Evolutionary conservation across 225 moss, liverwort and hornwort genomes (phyloP).

Genomic region (Neckera pumila): DNA sequence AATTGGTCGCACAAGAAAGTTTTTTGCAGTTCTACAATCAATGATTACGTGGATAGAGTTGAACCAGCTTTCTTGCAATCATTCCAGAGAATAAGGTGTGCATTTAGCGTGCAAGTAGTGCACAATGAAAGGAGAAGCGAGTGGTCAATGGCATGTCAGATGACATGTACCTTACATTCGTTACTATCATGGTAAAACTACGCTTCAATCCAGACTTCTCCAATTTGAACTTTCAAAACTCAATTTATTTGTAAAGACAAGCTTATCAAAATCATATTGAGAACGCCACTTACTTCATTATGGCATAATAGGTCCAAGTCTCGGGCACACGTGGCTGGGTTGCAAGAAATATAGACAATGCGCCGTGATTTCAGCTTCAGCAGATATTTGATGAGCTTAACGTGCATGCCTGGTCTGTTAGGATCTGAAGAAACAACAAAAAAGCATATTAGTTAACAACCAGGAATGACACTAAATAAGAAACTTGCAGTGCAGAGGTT

Average conservation of each 20-base stretch:
- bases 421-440: conserved; percentile 48
- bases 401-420: conserved; percentile 93
- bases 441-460: not conserved
- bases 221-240: not conserved
- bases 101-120: not conserved
- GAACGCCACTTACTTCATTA: conserved; percentile 31
- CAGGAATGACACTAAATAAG: not conserved
- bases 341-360: conserved; percentile 95
- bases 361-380: conserved; percentile 56
- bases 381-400: conserved; percentile 74
- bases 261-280: not conserved
- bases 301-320: conserved; percentile 93
- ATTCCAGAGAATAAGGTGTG: not conserved
- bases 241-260: not conserved
- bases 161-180: not conserved
- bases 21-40: not conserved
- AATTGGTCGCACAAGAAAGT: not conserved
- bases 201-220: not conserved
- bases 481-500: not conserved
- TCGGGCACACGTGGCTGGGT: conserved; percentile 93
- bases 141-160: not conserved
- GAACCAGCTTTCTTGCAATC: not conserved
- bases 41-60: not conserved
- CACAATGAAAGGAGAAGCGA: not conserved
- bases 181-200: not conserved